Conservation (phyloP, 805 yeast genomes). For the Nakazawaea pomicola region DNA sequence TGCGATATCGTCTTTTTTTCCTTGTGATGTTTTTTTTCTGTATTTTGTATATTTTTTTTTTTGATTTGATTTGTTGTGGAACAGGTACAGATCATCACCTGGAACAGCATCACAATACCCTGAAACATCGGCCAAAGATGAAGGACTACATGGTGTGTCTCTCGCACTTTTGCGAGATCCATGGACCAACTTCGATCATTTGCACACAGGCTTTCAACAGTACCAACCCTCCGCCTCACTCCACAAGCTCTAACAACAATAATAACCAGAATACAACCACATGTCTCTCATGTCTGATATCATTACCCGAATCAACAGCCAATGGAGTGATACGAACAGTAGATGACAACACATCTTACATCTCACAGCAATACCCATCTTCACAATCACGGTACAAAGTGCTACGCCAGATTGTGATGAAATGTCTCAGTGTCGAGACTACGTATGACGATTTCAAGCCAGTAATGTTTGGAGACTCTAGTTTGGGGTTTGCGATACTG, state of each 20-base stretch:
- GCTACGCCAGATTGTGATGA: constrained; percentile 55
- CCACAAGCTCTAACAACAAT: background rate
- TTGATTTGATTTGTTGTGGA: too few relatives aligned
- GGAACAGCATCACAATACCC: too few relatives aligned
- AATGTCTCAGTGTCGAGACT: constrained; percentile 63
- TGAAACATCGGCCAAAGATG: too few relatives aligned
- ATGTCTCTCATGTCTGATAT: constrained; percentile 58
- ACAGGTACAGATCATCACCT: too few relatives aligned
- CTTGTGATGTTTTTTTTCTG: background rate
- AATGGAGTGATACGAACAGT: constrained; percentile 24
- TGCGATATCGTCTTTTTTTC: too few relatives aligned
- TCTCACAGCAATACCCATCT: constrained; percentile 60
- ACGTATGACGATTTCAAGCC: constrained; percentile 55
- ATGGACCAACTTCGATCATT: constrained; percentile 64
- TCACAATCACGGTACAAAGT: constrained; percentile 46
- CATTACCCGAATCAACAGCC: constrained; percentile 35
- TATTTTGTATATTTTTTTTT: background rate
- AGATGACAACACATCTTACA: constrained; percentile 24
- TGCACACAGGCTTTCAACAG: constrained; percentile 46
- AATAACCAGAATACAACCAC: constrained; percentile 23
- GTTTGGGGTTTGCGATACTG: constrained; percentile 55
- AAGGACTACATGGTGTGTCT: constrained; percentile 44
- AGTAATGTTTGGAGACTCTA: constrained; percentile 56
- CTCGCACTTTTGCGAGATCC: constrained; percentile 75
- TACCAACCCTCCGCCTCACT: constrained; percentile 32